Evolutionary conservation across 2,329 filamentous ascomycete genomes (phyloP).

Genomic region (Ascosphaera apis): DNA sequence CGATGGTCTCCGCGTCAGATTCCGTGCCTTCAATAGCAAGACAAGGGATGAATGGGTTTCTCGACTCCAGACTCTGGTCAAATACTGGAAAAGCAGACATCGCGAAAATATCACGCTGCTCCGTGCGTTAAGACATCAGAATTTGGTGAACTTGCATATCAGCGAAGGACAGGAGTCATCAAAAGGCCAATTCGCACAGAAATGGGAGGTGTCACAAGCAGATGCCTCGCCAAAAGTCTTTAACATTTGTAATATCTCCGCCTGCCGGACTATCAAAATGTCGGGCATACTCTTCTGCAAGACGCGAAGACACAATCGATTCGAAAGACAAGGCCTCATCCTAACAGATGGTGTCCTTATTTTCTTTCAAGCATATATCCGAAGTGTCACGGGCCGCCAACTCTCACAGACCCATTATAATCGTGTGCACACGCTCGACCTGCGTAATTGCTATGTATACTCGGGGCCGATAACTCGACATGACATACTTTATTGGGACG

Average conservation of each 20-base stretch:
- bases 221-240: conserved; percentile 41
- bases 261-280: conserved; percentile 38
- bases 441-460: conserved; percentile 43
- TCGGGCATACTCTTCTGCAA: conserved; percentile 41
- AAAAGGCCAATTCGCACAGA: conserved; percentile 41
- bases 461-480: conserved; percentile 37
- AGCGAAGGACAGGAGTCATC: conserved; percentile 42
- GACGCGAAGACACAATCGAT: conserved; percentile 36
- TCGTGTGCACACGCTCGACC: conserved; percentile 33
- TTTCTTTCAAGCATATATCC: conserved; percentile 37
- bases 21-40: conserved; percentile 33
- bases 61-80: conserved; percentile 30
- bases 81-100: conserved; percentile 38
- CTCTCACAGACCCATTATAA: conserved; percentile 39
- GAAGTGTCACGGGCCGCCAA: conserved; percentile 30
- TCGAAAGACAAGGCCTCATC: conserved; percentile 36
- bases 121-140: conserved; percentile 32
- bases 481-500: conserved; percentile 40
- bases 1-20: conserved; percentile 36
- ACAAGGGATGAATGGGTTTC: conserved; percentile 40
- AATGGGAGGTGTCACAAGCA: conserved; percentile 44
- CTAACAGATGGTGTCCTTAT: conserved; percentile 37
- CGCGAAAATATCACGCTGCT: conserved; percentile 33
- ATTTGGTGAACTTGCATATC: conserved; percentile 36
- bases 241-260: conserved; percentile 42